Evolutionary conservation across 2,329 filamentous ascomycete genomes (phyloP).

Genomic region (Colletotrichum paranaense): DNA sequence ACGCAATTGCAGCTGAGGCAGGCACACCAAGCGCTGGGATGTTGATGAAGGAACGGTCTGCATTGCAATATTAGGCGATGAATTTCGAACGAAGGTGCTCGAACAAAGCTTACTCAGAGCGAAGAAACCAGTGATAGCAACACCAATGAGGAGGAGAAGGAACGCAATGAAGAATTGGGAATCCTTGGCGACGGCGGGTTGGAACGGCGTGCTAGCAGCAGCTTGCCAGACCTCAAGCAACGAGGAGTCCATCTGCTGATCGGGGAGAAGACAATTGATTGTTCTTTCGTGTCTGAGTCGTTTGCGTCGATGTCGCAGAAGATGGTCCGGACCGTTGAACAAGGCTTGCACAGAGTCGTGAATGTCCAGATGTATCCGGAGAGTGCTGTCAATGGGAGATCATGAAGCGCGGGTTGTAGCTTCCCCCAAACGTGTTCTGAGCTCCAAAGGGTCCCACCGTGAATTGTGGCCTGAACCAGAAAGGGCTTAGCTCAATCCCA

Average conservation of each 20-base stretch:
- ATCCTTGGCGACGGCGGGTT: constrained; percentile 82
- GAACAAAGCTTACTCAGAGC: constrained; percentile 76
- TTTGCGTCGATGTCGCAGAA: background rate
- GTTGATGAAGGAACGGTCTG: constrained; percentile 85
- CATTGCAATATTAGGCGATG: constrained; percentile 38
- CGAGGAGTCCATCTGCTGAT: constrained; percentile 76
- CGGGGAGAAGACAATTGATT: background rate
- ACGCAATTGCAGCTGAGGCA: constrained; percentile 91
- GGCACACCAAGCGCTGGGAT: constrained; percentile 84
- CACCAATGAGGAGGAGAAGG: constrained; percentile 76
- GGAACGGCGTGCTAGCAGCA: constrained; percentile 87
- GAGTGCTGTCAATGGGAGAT: constrained; percentile 14
- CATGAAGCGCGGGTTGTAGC: constrained; percentile 21
- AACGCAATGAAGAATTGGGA: constrained; percentile 87
- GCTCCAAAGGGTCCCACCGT: constrained; percentile 40
- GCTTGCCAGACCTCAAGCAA: constrained; percentile 93
- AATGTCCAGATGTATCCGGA: background rate
- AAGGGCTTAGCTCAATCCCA: constrained; percentile 43
- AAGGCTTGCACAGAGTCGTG: background rate
- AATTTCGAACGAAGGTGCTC: background rate
- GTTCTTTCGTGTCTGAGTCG: background rate
- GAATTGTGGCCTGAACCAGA: constrained; percentile 48
- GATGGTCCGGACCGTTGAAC: background rate
- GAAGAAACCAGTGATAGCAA: constrained; percentile 82
- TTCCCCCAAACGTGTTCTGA: constrained; percentile 37